Conservation (phyloP, 768 basidiomycete genomes). For the Mycena polygramma region DNA sequence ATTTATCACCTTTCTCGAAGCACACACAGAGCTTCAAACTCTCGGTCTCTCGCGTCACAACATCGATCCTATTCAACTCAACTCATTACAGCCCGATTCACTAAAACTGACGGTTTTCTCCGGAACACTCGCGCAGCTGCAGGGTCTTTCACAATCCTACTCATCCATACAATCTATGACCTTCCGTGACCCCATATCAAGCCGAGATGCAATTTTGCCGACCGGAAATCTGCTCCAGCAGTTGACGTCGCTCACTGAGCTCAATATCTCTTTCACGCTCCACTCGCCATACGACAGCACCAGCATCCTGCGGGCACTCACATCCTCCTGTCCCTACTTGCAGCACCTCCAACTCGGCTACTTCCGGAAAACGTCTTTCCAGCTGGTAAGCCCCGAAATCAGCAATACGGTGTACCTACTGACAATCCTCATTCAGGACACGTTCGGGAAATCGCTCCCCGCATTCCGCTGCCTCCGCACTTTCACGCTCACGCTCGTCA, state of each 20-base stretch:
- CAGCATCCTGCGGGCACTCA: constrained; percentile 75
- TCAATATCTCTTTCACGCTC: constrained; percentile 76
- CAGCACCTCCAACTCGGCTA: constrained; percentile 75
- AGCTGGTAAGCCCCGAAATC: constrained; percentile 63
- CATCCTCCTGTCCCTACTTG: constrained; percentile 74
- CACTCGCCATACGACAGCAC: constrained; percentile 83
- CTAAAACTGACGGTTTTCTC: constrained; percentile 72
- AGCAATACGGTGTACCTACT: neutral
- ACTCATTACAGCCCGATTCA: constrained; percentile 59
- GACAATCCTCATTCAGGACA: constrained; percentile 54
- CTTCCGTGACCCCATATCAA: constrained; percentile 75
- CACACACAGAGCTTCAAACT: constrained; percentile 65
- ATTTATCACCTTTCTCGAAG: constrained; percentile 77
- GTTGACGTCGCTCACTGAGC: constrained; percentile 65
- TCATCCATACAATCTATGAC: constrained; percentile 66
- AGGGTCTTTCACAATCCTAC: constrained; percentile 67
- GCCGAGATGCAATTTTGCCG: constrained; percentile 76
- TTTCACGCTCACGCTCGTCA: constrained; percentile 74
- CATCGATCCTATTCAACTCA: constrained; percentile 66
- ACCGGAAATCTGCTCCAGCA: constrained; percentile 70
- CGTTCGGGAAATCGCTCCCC: constrained; percentile 73
- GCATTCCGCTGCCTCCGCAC: constrained; percentile 74
- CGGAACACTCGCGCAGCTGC: constrained; percentile 77
- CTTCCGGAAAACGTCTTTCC: constrained; percentile 78
- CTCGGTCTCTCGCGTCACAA: constrained; percentile 67